phyloP scores from a whole-genome alignment of 192 early-diverging fungal genomes.

The Umbelopsis isabellina region DNA sequence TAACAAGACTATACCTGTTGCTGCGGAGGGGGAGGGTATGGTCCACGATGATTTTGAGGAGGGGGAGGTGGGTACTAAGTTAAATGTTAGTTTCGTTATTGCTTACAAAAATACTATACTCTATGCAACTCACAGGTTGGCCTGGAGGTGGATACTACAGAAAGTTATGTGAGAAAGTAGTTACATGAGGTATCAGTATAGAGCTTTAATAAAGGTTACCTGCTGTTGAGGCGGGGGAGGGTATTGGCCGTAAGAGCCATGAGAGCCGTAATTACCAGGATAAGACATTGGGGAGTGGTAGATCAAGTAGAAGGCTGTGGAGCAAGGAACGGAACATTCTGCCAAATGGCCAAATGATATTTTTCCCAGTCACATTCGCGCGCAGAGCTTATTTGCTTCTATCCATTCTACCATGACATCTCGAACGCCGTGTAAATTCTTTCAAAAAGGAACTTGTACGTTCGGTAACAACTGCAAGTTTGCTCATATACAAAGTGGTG shows the following conservation, averaged over 20 bases:
- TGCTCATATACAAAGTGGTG: conserved; percentile 51
- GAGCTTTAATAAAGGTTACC: neutral
- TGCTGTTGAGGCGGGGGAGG: conserved; percentile 10
- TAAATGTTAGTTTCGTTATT: neutral
- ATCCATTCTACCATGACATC: neutral
- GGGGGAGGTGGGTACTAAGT: conserved; percentile 6
- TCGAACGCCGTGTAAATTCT: conserved; percentile 39
- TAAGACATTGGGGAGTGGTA: conserved; percentile 18
- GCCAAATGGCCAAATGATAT: no score
- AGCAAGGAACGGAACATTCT: no score
- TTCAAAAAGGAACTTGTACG: conserved; percentile 59
- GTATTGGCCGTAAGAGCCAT: conserved; percentile 25
- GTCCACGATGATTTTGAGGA: neutral
- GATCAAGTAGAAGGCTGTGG: no score
- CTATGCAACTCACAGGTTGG: neutral
- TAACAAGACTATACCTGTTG: conserved; percentile 2
- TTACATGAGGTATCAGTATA: no score
- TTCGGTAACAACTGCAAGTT: conserved; percentile 61
- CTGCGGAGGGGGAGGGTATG: conserved; percentile 1
- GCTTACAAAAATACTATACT: neutral
- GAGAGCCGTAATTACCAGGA: conserved; percentile 33
- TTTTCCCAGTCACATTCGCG: no score
- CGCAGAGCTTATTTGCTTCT: no score
- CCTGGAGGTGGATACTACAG: conserved; percentile 18
- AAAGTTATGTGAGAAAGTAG: neutral